Conservation (phyloP, 1,284 basidiomycete species). For the Naganishia liquefaciens region DNA sequence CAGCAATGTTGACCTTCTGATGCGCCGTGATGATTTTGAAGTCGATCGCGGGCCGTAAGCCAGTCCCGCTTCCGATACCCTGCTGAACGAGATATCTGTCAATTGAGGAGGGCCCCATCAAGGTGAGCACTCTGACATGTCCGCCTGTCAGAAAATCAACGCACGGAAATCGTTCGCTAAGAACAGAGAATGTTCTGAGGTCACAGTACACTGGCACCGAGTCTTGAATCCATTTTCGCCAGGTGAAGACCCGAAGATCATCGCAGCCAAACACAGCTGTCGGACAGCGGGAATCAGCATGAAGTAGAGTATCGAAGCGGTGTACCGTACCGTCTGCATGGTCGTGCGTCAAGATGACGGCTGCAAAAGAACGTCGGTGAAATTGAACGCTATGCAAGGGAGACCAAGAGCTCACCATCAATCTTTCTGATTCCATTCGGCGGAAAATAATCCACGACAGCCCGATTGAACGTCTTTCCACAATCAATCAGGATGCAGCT, state of each 20-base stretch:
- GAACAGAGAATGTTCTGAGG: slow-evolving; percentile 11
- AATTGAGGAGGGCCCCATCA: background rate
- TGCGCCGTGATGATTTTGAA: slow-evolving; percentile 11
- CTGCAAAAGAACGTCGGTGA: background rate
- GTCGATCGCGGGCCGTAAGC: background rate
- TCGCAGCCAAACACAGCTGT: slow-evolving; percentile 10
- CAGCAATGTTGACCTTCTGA: slow-evolving; percentile 1
- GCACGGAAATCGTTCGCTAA: slow-evolving; percentile 17
- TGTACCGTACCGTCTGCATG: slow-evolving; percentile 6
- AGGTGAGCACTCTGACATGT: background rate
- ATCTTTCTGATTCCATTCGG: slow-evolving; percentile 11
- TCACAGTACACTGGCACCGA: slow-evolving; percentile 7
- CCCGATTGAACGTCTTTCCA: slow-evolving; percentile 18
- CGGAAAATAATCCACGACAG: slow-evolving; percentile 19
- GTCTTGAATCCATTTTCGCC: slow-evolving; percentile 22
- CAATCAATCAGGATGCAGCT: slow-evolving; percentile 22
- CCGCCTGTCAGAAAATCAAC: background rate
- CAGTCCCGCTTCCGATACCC: slow-evolving; percentile 12
- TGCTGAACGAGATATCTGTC: slow-evolving; percentile 11
- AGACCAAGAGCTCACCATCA: background rate
- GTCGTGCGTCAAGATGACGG: slow-evolving; percentile 9
- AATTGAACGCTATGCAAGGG: background rate
- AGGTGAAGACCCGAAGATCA: slow-evolving; percentile 20
- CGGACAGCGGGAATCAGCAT: background rate
- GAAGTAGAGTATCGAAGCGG: no score